These are phyloP conservation scores for Fagus sylvatica DNA, from an alignment of 306 rosid species.

Conservation along the genomic window DNA sequence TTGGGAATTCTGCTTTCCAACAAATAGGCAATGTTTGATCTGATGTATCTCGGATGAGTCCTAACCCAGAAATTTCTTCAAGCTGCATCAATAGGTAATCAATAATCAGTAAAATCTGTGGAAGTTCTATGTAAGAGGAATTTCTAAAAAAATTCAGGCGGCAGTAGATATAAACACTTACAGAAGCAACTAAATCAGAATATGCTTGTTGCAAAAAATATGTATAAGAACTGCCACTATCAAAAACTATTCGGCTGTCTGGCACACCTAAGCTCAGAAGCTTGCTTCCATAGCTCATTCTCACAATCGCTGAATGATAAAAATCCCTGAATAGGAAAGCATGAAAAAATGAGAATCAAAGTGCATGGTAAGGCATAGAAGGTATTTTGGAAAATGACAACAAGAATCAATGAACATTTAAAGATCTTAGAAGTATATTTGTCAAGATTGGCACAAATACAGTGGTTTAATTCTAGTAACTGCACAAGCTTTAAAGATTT, in stretches of 20 bases:
- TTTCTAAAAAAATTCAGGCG: background rate
- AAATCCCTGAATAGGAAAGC: constrained; percentile 49
- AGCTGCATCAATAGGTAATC: constrained; percentile 49
- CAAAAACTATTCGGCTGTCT: constrained; percentile 53
- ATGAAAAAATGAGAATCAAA: constrained; percentile 13
- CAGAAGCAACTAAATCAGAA: constrained; percentile 60
- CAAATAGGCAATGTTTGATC: constrained; percentile 72
- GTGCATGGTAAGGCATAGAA: constrained; percentile 2
- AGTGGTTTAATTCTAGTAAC: background rate
- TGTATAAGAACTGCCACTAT: constrained; percentile 84
- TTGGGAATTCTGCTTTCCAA: constrained; percentile 58
- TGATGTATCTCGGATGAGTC: constrained; percentile 54
- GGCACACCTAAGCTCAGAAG: constrained; percentile 43
- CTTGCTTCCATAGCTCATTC: constrained; percentile 57
- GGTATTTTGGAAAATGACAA: background rate
- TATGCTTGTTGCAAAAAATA: constrained; percentile 67
- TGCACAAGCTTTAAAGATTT: background rate
- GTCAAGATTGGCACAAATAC: background rate
- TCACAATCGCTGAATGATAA: constrained; percentile 57
- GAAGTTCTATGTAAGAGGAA: background rate
- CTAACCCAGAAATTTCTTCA: constrained; percentile 49
- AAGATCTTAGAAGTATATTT: background rate
- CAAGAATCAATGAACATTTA: background rate
- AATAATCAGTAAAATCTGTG: constrained; percentile 11
- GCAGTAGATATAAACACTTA: constrained; percentile 42